Evolutionary conservation across 352 stramenopile genomes (phyloP).

Genomic region (Globisporangium megalacanthum): DNA sequence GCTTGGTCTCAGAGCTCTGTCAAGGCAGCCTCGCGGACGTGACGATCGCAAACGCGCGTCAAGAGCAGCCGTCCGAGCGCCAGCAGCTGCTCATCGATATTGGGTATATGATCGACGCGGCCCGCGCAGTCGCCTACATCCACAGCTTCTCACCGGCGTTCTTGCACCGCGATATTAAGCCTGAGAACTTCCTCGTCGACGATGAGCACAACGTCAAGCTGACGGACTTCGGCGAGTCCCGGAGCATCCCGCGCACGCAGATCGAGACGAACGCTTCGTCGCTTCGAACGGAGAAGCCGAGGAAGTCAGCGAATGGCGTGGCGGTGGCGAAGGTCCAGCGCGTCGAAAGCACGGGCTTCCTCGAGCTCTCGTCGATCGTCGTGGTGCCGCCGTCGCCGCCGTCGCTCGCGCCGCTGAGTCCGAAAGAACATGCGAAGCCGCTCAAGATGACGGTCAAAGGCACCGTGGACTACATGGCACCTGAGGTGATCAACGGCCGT

Average conservation of each 20-base stretch:
- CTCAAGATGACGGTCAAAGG: conserved; percentile 59
- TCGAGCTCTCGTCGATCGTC: conserved; percentile 8
- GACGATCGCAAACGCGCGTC: conserved; percentile 16
- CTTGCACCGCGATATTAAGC: conserved; percentile 63
- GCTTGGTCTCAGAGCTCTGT: conserved; percentile 55
- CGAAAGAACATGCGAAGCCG: not conserved
- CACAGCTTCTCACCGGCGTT: conserved; percentile 61
- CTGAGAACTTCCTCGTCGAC: conserved; percentile 61
- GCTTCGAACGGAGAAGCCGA: not conserved
- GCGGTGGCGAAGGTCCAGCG: not conserved
- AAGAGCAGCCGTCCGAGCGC: conserved; percentile 10
- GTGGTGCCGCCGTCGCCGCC: not conserved
- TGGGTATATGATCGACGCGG: conserved; percentile 57
- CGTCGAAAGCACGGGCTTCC: not conserved
- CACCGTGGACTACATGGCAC: conserved; percentile 73
- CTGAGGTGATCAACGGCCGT: conserved; percentile 54
- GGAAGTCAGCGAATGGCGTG: not conserved
- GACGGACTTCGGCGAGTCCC: conserved; percentile 62
- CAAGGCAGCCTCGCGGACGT: conserved; percentile 44
- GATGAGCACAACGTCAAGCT: conserved; percentile 46
- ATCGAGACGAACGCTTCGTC: not conserved
- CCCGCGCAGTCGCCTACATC: conserved; percentile 51
- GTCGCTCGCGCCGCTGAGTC: not conserved
- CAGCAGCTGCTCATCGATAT: conserved; percentile 45
- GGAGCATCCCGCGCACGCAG: conserved; percentile 26